These are phyloP conservation scores for Phytophthora cajani DNA, from an alignment of 352 stramenopile species.

Conservation along the genomic window DNA sequence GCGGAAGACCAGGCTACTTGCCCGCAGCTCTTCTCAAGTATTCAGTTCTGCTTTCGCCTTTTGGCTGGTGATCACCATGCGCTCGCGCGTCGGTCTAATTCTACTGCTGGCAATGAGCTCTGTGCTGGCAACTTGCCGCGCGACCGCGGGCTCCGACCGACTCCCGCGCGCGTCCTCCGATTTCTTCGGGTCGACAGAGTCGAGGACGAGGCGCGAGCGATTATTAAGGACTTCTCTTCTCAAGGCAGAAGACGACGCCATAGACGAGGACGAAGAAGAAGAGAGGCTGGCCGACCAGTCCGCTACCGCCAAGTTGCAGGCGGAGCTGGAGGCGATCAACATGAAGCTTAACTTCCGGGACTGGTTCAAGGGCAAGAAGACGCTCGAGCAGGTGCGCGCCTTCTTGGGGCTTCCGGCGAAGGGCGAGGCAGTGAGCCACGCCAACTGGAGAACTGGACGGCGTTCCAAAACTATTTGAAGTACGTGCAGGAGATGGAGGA, in stretches of 20 bases:
- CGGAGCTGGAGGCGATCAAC: slow-evolving; percentile 4
- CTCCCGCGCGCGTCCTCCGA: background rate
- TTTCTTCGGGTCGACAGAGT: background rate
- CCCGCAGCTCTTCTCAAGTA: background rate
- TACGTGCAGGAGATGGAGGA: slow-evolving; percentile 19
- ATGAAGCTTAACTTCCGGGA: slow-evolving; percentile 9
- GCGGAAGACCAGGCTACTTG: background rate
- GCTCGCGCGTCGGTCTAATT: background rate
- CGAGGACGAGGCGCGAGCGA: no score
- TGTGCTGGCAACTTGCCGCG: background rate
- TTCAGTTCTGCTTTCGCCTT: background rate
- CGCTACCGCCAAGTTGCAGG: background rate
- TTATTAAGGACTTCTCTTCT: background rate
- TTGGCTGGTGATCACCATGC: background rate
- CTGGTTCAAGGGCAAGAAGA: slow-evolving; percentile 26
- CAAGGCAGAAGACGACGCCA: background rate
- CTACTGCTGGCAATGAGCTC: background rate
- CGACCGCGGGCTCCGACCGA: background rate
- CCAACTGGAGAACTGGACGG: slow-evolving; percentile 25
- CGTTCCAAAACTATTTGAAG: slow-evolving; percentile 22
- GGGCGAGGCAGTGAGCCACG: slow-evolving; percentile 13
- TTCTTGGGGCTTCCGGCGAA: slow-evolving; percentile 19
- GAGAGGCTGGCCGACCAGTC: slow-evolving; percentile 8
- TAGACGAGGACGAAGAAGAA: background rate
- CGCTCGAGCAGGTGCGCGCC: slow-evolving; percentile 11